Percentiles rank a stretch among this genome's conserved stretches.
These are phyloP conservation scores for Camelina neglecta DNA, from an alignment of 345 rosid species.

Conservation along the genomic window DNA sequence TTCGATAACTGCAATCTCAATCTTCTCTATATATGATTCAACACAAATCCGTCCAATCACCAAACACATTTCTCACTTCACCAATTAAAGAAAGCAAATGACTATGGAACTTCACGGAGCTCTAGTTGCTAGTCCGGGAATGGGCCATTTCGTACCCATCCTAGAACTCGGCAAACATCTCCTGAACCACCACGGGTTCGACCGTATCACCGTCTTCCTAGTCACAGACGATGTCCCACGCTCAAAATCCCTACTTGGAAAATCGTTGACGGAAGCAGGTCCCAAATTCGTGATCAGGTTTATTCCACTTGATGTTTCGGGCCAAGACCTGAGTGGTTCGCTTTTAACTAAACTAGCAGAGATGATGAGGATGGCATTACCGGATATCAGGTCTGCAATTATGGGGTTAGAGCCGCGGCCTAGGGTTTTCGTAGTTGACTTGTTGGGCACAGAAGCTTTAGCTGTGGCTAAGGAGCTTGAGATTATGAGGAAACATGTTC, in stretches of 20 bases:
- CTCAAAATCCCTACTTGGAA: slow-evolving; percentile 28
- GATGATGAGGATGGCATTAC: slow-evolving; percentile 53
- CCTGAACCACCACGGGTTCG: slow-evolving; percentile 29
- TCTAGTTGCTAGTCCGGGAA: slow-evolving; percentile 47
- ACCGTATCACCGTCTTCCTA: slow-evolving; percentile 40
- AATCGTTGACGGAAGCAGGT: slow-evolving; percentile 10
- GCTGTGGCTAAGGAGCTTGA: slow-evolving; percentile 55
- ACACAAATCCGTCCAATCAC: too few relatives aligned
- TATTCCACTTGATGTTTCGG: slow-evolving; percentile 37
- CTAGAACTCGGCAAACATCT: slow-evolving; percentile 42
- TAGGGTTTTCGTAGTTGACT: slow-evolving; percentile 51
- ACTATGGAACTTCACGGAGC: slow-evolving; percentile 40
- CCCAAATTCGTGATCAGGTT: slow-evolving; percentile 41
- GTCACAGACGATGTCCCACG: slow-evolving; percentile 35
- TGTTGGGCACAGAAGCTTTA: slow-evolving; percentile 60
- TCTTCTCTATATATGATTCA: too few relatives aligned
- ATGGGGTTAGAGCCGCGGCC: slow-evolving; percentile 44
- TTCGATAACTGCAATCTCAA: too few relatives aligned
- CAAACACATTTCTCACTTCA: neutral
- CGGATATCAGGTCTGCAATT: slow-evolving; percentile 49
- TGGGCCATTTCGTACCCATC: slow-evolving; percentile 46
- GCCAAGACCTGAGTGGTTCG: slow-evolving; percentile 37
- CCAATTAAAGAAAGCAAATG: neutral
- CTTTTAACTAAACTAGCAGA: slow-evolving; percentile 39
- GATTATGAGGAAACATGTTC: slow-evolving; percentile 49